These are phyloP conservation scores for Phaeosphaeriaceae sp. DNA, from an alignment of 2,329 filamentous ascomycete genomes.

Conservation along the genomic window DNA sequence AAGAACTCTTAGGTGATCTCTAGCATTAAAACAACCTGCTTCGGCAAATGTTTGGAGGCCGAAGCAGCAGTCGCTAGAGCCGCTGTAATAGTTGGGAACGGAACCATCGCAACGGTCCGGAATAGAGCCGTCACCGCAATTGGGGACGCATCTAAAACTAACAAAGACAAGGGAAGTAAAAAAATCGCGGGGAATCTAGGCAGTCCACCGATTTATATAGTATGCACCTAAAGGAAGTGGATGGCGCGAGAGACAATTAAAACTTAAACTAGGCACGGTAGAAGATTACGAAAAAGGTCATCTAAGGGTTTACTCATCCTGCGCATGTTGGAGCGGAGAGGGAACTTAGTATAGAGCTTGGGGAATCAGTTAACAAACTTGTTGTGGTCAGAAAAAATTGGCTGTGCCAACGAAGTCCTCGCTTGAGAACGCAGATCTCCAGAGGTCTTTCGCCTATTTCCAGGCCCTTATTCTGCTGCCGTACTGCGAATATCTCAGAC, in stretches of 20 bases:
- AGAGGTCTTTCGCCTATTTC: background rate
- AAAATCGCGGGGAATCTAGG: background rate
- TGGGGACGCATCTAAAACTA: too few species aligned
- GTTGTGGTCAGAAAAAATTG: background rate
- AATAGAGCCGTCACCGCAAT: background rate
- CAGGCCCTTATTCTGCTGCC: background rate
- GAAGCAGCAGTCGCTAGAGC: too few species aligned
- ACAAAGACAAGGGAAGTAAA: background rate
- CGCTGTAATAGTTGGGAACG: too few species aligned
- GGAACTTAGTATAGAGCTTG: background rate
- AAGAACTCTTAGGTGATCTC: too few species aligned
- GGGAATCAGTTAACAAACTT: background rate
- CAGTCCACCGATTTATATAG: background rate
- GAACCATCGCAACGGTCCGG: background rate
- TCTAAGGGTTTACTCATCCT: background rate
- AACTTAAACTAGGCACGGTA: background rate
- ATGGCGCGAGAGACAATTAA: background rate
- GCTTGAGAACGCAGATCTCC: background rate
- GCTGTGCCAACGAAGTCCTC: background rate
- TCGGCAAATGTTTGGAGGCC: too few species aligned
- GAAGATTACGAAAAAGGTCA: background rate
- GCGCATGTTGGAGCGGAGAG: background rate
- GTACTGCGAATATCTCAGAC: background rate
- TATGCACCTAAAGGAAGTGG: background rate
- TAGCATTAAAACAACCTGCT: too few species aligned